These are phyloP conservation scores for Xylariomycetidae sp. DNA, from an alignment of 2,329 filamentous ascomycete species.

Conservation along the genomic window DNA sequence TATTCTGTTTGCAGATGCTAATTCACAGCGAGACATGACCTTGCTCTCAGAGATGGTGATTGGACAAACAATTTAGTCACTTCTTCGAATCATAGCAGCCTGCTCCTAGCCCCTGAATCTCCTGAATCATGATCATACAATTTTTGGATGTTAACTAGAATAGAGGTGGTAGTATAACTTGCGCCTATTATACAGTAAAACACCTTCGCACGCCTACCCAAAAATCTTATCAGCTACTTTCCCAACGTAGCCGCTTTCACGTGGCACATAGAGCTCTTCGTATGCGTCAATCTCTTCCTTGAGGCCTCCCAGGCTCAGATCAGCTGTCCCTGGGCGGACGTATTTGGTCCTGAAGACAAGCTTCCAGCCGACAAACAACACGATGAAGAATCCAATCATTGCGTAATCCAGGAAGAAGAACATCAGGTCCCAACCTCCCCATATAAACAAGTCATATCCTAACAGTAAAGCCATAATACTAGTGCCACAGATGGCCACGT, in stretches of 20 bases:
- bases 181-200: too few species aligned
- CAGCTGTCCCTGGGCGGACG: slow-evolving; percentile 9
- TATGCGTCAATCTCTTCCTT: slow-evolving; percentile 14
- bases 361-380: slow-evolving; percentile 8
- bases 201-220: too few species aligned
- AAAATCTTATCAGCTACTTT: not conserved
- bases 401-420: slow-evolving; percentile 15
- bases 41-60: too few species aligned
- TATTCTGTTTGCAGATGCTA: too few species aligned
- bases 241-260: not conserved
- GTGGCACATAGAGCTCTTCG: slow-evolving; percentile 2
- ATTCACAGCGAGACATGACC: too few species aligned
- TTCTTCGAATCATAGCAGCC: too few species aligned
- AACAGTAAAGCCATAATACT: slow-evolving; percentile 6
- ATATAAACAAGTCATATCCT: slow-evolving; percentile 11
- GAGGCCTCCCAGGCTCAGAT: slow-evolving; percentile 10
- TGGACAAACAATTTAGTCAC: too few species aligned
- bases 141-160: too few species aligned
- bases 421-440: slow-evolving; percentile 10
- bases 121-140: too few species aligned
- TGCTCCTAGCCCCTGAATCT: too few species aligned
- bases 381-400: slow-evolving; percentile 13
- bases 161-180: too few species aligned
- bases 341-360: slow-evolving; percentile 5
- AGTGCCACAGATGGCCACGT: slow-evolving; percentile 7